Base-by-base conservation (phyloP, 768 basidiomycete genomes). In the Ramaria sp. region DNA sequence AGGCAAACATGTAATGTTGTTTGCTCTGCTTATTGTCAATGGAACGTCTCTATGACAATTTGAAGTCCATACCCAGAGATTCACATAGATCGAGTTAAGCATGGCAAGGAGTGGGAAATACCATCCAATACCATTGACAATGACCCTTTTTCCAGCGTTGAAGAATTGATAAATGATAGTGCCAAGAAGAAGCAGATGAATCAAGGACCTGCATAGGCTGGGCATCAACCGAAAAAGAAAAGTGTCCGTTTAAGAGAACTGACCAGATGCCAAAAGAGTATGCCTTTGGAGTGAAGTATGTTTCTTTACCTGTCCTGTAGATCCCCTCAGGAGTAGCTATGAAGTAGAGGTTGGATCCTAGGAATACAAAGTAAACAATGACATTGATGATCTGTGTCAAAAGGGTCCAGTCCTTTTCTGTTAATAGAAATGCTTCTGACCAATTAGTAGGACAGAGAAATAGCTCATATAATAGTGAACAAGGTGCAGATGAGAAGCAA, bases 241-340 rank as follows among this genome's bases (percentile, higher is more conserved):
- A n/a, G n/a, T n/a, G n/a, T n/a, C n/a, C n/a, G 24, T 27, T 8
- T 3, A 20, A 12, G 30, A 13, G 32, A 34, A 65, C 73, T 39
- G 53, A 86, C 90, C 92, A 95, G 65, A 93, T 85, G 71, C 86
- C 78, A 73, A 92, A 95, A 1, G 88, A 85, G 81, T 88, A 96
- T 25, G 84, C 81, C 24, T 90, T 88, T n/a, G 95, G 95, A 1
- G 93, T 96, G 56, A 98, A 72, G 68, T 93, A 97, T 0, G 94
- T 96, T 61, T 87, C 83, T 66, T 90, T 90, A 43, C 80, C 82
- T 59, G 73, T 67, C 64, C 75, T 80, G 70, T 90, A 89, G 49
- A 81, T 75, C 58, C 78, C 81, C 39, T 78, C 75, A 0, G 88
- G 88, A 1, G 80, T 77, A 5, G 89, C 82, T 57, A 92, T 77